phyloP scores from a whole-genome alignment of 2,329 filamentous ascomycete species.

The Eutypella sp. region DNA sequence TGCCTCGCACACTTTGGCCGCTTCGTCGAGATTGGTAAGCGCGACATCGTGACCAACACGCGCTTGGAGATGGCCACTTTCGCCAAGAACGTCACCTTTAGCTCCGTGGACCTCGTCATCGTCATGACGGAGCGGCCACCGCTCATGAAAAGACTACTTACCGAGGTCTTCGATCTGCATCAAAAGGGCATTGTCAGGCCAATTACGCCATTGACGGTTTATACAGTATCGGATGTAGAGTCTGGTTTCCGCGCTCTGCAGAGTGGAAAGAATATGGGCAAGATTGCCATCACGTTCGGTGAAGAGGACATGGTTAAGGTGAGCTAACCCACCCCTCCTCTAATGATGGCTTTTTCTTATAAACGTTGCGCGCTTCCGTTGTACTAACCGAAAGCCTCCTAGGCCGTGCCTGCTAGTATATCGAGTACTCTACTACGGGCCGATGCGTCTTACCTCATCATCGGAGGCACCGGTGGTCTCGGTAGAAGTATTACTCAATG shows the following conservation, averaged over 20 bases:
- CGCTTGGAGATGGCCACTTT: constrained; percentile 46
- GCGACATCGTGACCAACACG: constrained; percentile 20
- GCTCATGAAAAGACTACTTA: constrained; percentile 20
- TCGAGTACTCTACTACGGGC: background rate
- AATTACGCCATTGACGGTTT: constrained; percentile 28
- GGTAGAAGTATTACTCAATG: background rate
- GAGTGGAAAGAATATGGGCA: constrained; percentile 1
- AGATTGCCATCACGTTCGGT: background rate
- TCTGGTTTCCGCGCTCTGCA: constrained; percentile 33
- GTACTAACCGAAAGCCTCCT: background rate
- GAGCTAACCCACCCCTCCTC: background rate
- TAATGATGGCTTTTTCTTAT: background rate
- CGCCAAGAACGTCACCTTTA: constrained; percentile 41
- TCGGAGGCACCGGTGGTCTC: constrained; percentile 3
- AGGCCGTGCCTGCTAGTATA: background rate
- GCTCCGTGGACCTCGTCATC: constrained; percentile 40
- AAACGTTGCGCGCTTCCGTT: background rate
- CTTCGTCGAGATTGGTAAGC: constrained; percentile 23
- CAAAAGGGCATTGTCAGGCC: constrained; percentile 24
- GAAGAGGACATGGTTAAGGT: constrained; percentile 1
- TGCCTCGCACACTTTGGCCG: constrained; percentile 26
- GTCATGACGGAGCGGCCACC: constrained; percentile 29
- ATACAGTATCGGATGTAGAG: constrained; percentile 29
- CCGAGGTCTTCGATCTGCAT: constrained; percentile 23
- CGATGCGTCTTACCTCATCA: constrained; percentile 1